Percentiles rank a stretch among this genome's conserved stretches.
Conservation (phyloP, 768 basidiomycete genomes). For the Porphyrellus cyaneotinctus region DNA sequence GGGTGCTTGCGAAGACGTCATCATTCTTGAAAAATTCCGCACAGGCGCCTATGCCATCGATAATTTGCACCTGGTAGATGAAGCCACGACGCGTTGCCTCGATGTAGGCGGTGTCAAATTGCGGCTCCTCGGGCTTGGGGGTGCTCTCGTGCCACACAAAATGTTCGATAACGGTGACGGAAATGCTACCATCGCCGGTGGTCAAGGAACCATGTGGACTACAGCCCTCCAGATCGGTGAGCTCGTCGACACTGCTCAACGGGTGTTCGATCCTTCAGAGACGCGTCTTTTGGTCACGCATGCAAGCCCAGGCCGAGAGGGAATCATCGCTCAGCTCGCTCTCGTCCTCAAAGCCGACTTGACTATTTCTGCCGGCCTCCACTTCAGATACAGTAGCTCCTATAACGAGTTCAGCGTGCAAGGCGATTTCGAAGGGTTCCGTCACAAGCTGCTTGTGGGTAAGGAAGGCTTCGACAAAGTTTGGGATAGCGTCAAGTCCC, state of each 20-base stretch:
- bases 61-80: constrained; percentile 90
- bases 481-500: constrained; percentile 90
- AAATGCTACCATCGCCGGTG: constrained; percentile 94
- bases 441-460: constrained; percentile 70
- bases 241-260: constrained; percentile 93
- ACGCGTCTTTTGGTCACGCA: constrained; percentile 93
- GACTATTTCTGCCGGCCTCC: constrained; percentile 89
- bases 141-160: constrained; percentile 92
- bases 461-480: constrained; percentile 85
- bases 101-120: constrained; percentile 93
- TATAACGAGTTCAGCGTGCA: constrained; percentile 98
- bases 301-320: constrained; percentile 89
- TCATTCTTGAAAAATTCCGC: constrained; percentile 90
- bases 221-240: constrained; percentile 97
- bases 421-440: constrained; percentile 82
- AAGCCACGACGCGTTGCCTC: constrained; percentile 89
- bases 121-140: constrained; percentile 92
- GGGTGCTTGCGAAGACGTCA: constrained; percentile 96
- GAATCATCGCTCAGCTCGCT: constrained; percentile 85
- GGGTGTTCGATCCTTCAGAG: constrained; percentile 88
- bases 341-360: constrained; percentile 92
- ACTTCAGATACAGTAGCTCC: constrained; percentile 94
- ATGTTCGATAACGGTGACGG: constrained; percentile 94
- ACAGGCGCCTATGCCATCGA: constrained; percentile 75
- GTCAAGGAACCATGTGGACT: constrained; percentile 98